phyloP scores from a whole-genome alignment of 169 alveolate species.

The Babesia divergens region DNA sequence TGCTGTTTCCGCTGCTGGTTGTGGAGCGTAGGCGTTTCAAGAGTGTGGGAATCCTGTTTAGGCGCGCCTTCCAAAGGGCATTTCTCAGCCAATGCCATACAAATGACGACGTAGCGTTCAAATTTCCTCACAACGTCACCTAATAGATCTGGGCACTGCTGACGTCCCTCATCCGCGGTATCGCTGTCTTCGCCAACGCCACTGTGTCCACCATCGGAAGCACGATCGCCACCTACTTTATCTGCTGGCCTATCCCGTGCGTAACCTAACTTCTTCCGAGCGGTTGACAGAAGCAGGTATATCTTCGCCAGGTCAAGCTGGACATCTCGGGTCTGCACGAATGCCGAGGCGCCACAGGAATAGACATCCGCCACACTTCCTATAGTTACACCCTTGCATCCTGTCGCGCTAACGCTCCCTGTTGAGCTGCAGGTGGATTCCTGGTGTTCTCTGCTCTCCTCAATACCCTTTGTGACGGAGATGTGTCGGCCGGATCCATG shows the following conservation, averaged over 20 bases:
- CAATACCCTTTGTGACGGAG: not conserved
- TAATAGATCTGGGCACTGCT: not conserved
- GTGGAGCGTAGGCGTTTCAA: not conserved
- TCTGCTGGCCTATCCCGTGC: not conserved
- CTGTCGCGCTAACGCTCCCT: too few relatives aligned
- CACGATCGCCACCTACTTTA: not conserved
- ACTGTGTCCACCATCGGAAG: not conserved
- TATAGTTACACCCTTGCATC: not conserved
- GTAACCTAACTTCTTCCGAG: not conserved
- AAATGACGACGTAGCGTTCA: slow-evolving; percentile 20
- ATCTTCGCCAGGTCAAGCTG: slow-evolving; percentile 42
- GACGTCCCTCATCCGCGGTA: too few relatives aligned
- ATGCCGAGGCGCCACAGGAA: slow-evolving; percentile 29
- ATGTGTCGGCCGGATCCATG: slow-evolving; percentile 1
- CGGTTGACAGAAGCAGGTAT: slow-evolving; percentile 26
- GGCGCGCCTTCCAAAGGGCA: not conserved
- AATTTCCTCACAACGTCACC: not conserved
- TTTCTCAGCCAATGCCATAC: not conserved
- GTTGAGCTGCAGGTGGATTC: not conserved
- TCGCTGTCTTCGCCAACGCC: not conserved
- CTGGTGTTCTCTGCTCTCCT: not conserved
- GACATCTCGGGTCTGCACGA: slow-evolving; percentile 32
- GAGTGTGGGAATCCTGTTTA: not conserved
- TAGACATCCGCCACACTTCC: slow-evolving; percentile 34
- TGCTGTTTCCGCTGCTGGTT: not conserved